Conservation (phyloP, 306 rosid genomes). For the Castanea mollissima region DNA sequence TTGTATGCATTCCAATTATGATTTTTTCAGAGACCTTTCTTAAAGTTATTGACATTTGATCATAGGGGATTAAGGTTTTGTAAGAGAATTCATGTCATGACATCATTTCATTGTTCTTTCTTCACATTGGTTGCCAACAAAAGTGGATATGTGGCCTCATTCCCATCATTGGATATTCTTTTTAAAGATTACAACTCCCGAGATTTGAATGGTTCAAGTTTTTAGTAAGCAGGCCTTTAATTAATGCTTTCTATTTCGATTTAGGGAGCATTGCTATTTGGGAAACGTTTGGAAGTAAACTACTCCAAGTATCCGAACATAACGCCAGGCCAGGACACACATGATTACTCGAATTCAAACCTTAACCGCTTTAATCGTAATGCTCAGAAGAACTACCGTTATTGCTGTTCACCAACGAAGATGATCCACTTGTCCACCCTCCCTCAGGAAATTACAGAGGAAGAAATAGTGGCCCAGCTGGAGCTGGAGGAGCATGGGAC, state of each 20-base stretch:
- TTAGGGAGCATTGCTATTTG: constrained; percentile 86
- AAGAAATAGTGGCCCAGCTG: constrained; percentile 68
- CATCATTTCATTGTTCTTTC: neutral
- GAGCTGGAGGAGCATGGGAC: constrained; percentile 80
- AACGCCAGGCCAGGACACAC: constrained; percentile 91
- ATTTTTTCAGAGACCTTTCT: neutral
- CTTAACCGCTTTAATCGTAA: constrained; percentile 99
- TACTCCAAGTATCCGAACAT: constrained; percentile 87
- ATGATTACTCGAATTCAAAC: constrained; percentile 78
- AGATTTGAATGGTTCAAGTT: neutral
- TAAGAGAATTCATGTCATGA: neutral
- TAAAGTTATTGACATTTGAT: neutral
- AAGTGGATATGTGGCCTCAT: neutral
- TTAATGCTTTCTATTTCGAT: neutral
- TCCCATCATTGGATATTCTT: neutral
- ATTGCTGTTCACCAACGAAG: constrained; percentile 96
- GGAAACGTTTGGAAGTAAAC: constrained; percentile 91
- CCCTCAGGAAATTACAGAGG: constrained; percentile 82
- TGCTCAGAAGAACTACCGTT: constrained; percentile 96
- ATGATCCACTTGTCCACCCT: constrained; percentile 90
- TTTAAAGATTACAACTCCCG: neutral
- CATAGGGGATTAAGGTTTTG: neutral
- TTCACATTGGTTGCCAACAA: neutral
- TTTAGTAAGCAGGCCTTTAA: neutral
- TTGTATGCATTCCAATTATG: neutral